These are phyloP conservation scores for Blepharisma stoltei DNA, from an alignment of 73 alveolate genomes.

Conservation along the genomic window DNA sequence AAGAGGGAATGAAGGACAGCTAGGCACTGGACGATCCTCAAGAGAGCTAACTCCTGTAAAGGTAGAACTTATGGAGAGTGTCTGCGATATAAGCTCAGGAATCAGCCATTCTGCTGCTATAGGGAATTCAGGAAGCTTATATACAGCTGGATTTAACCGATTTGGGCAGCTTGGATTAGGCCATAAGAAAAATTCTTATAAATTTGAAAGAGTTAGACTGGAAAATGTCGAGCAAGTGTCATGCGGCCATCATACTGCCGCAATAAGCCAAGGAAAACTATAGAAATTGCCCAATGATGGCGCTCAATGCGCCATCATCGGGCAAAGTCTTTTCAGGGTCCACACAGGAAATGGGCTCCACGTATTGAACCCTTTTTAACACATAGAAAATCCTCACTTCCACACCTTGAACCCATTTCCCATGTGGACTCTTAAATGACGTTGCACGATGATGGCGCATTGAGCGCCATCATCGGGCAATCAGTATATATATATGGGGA, in stretches of 20 bases:
- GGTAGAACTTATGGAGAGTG: neutral
- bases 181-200: neutral
- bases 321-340: no score
- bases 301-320: no score
- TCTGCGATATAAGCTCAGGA: neutral
- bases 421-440: no score
- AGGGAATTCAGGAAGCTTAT: neutral
- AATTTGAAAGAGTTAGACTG: neutral
- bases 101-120: neutral
- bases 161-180: slow-evolving; percentile 10
- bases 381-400: no score
- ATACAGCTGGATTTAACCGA: neutral
- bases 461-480: no score
- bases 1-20: neutral
- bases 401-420: no score
- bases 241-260: neutral
- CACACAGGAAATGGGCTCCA: no score
- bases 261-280: neutral
- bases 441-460: no score
- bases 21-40: neutral
- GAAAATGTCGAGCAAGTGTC: neutral
- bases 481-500: slow-evolving; percentile 1
- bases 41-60: neutral
- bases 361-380: no score
- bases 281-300: no score